Percentiles rank a stretch among this genome's conserved stretches.
phyloP scores from a whole-genome alignment of 2,329 filamentous ascomycete genomes.

The Orbilia javanica region DNA sequence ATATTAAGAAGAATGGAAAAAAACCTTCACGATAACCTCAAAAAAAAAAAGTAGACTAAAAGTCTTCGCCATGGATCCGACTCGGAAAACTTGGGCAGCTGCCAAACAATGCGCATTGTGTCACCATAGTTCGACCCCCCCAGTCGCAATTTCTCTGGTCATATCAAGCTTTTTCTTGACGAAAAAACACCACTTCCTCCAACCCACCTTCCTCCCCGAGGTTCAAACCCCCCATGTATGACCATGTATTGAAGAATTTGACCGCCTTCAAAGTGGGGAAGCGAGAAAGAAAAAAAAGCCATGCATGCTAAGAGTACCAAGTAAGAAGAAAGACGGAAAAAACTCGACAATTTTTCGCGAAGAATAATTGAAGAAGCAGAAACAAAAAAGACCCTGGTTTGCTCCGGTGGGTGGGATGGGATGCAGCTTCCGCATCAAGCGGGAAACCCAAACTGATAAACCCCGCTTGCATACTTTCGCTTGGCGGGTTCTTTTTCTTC shows the following conservation, averaged over 20 bases:
- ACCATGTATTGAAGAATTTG: neutral
- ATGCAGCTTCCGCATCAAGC: slow-evolving; percentile 19
- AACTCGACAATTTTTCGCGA: neutral
- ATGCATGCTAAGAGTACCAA: no score
- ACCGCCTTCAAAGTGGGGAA: slow-evolving; percentile 1
- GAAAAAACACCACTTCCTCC: neutral
- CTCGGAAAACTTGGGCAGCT: slow-evolving; percentile 12
- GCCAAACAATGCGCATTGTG: slow-evolving; percentile 12
- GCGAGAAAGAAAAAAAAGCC: neutral
- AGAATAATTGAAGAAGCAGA: no score
- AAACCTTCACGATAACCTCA: neutral
- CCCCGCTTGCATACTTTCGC: slow-evolving; percentile 8
- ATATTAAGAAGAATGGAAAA: neutral
- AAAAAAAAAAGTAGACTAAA: neutral
- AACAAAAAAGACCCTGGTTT: neutral
- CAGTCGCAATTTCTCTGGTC: neutral
- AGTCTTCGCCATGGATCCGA: neutral
- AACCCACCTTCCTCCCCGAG: neutral
- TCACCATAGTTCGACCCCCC: neutral
- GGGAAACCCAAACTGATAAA: neutral
- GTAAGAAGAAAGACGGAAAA: neutral
- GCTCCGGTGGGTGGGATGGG: neutral
- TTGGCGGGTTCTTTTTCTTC: neutral
- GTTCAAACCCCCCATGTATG: neutral
- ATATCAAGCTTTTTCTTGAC: slow-evolving; percentile 1